These are phyloP conservation scores for Cryptococcus sp. DNA, from an alignment of 1,284 basidiomycete species.

Conservation along the genomic window DNA sequence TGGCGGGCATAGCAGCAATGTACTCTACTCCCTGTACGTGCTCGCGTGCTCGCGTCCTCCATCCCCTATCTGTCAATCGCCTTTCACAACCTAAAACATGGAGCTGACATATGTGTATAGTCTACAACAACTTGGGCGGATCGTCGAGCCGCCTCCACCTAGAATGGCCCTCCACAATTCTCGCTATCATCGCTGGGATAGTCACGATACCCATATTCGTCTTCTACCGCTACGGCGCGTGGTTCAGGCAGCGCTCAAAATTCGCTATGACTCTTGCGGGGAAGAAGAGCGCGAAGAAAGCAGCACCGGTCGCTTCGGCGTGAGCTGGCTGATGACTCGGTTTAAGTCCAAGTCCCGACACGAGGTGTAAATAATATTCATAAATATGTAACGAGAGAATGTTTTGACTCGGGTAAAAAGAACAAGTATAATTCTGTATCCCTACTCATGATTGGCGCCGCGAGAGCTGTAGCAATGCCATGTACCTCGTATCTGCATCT, in stretches of 20 bases:
- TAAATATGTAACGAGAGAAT: too few species aligned
- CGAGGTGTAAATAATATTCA: too few species aligned
- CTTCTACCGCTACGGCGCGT: slow-evolving; percentile 53
- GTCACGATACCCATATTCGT: slow-evolving; percentile 54
- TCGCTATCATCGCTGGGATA: slow-evolving; percentile 51
- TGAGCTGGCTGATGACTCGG: too few species aligned
- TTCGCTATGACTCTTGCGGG: slow-evolving; percentile 50
- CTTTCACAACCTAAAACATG: background rate
- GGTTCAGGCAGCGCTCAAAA: slow-evolving; percentile 48
- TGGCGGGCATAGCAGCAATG: slow-evolving; percentile 55
- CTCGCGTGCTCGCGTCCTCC: background rate
- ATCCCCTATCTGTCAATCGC: background rate
- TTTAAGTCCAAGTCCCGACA: too few species aligned
- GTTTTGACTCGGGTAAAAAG: too few species aligned
- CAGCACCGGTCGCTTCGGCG: background rate
- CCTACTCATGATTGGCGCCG: too few species aligned
- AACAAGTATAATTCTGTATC: too few species aligned
- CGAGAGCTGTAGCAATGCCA: too few species aligned
- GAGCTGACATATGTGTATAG: slow-evolving; percentile 4
- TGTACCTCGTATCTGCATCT: too few species aligned
- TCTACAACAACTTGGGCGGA: slow-evolving; percentile 46
- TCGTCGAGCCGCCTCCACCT: slow-evolving; percentile 29
- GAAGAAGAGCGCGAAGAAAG: slow-evolving; percentile 14
- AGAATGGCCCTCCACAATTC: slow-evolving; percentile 53
- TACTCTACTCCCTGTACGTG: slow-evolving; percentile 49